phyloP scores from a whole-genome alignment of 2,329 filamentous ascomycete species.

The Fusarium phyllophilum region DNA sequence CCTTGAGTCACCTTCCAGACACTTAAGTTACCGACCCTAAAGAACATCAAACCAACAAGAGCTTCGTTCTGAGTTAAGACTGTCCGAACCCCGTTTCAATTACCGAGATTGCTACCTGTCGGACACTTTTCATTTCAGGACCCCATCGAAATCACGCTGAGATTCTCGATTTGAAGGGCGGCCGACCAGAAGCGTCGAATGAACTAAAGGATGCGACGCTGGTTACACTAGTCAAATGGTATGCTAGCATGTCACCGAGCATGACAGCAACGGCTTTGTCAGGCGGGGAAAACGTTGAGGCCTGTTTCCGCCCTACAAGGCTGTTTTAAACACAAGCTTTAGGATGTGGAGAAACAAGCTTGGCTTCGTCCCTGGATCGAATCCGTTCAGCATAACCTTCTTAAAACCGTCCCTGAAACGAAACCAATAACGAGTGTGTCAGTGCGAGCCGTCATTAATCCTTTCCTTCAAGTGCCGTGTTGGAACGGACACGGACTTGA shows the following conservation, averaged over 20 bases:
- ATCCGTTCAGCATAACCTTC: background rate
- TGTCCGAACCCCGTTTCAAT: background rate
- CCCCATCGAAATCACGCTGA: background rate
- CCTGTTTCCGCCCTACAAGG: slow-evolving; percentile 17
- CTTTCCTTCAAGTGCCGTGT: background rate
- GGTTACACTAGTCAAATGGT: background rate
- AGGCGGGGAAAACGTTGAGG: background rate
- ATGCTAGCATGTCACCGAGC: no score
- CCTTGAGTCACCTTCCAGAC: background rate
- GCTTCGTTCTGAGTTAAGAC: background rate
- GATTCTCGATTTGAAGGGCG: background rate
- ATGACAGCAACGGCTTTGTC: background rate
- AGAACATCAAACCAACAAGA: background rate
- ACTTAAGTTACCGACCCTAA: background rate
- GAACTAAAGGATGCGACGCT: background rate
- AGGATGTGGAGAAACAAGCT: background rate
- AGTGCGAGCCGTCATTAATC: background rate
- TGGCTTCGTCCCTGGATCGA: slow-evolving; percentile 6
- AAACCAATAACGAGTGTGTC: background rate
- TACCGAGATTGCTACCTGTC: no score
- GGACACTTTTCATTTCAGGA: background rate
- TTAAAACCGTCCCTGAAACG: background rate
- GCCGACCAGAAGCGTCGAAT: background rate
- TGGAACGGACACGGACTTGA: slow-evolving; percentile 27
- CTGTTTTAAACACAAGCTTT: slow-evolving; percentile 5